A percentile compares a stretch with the other conserved stretches of the same genome.
Conservation (phyloP, 139 green algal species). For the Ulvella scutata region DNA sequence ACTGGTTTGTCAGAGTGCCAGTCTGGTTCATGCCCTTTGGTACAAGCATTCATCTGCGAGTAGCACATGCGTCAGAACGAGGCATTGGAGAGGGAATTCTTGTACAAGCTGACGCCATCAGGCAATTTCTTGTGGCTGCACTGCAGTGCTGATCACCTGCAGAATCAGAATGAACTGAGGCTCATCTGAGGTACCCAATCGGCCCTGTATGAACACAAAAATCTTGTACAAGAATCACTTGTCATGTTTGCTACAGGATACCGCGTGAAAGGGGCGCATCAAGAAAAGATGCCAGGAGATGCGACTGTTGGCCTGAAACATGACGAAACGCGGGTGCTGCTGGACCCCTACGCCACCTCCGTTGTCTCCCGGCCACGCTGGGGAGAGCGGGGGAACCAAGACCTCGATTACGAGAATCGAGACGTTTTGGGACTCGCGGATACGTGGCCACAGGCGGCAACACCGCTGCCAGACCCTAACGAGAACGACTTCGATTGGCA, state of each 20-base stretch:
- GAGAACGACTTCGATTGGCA: constrained; percentile 69
- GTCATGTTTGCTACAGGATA: constrained; percentile 19
- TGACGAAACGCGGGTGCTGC: constrained; percentile 36
- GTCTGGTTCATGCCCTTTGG: too few species aligned
- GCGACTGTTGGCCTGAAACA: neutral
- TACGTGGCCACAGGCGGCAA: constrained; percentile 73
- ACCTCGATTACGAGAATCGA: constrained; percentile 31
- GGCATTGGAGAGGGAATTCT: too few species aligned
- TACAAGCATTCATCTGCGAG: too few species aligned
- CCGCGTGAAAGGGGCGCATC: constrained; percentile 13
- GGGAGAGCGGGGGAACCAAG: constrained; percentile 45
- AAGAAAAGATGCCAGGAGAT: constrained; percentile 11
- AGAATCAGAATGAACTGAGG: too few species aligned
- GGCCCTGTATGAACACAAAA: too few species aligned
- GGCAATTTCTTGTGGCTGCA: too few species aligned
- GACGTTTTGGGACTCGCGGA: constrained; percentile 34
- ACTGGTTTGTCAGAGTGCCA: too few species aligned
- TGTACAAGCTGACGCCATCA: too few species aligned
- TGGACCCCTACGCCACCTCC: constrained; percentile 81
- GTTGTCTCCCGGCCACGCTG: constrained; percentile 55
- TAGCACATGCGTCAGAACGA: too few species aligned
- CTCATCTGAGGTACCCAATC: too few species aligned
- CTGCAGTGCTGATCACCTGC: too few species aligned
- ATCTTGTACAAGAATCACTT: too few species aligned
- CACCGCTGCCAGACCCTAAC: constrained; percentile 20